Evolutionary conservation across 2,329 filamentous ascomycete genomes (phyloP).

Genomic region (Pestalotiopsis sp.): DNA sequence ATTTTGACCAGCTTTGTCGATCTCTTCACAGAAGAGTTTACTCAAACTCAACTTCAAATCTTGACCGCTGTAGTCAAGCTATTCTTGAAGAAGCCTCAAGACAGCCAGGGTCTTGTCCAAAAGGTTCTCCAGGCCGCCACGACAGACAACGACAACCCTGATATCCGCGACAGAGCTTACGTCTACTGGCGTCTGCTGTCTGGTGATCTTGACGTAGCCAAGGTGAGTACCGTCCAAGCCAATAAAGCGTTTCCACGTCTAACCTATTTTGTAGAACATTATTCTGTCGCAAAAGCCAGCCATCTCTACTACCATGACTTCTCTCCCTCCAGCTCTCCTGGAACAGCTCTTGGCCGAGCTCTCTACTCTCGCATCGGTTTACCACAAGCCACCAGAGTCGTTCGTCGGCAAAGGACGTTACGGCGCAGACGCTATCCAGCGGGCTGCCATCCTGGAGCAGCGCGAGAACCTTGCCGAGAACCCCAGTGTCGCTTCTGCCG

Average conservation of each 20-base stretch:
- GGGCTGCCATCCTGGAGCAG: slow-evolving; percentile 95
- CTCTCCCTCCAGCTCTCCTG: slow-evolving; percentile 78
- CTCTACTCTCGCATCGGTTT: slow-evolving; percentile 93
- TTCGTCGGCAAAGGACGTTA: slow-evolving; percentile 95
- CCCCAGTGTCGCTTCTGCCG: slow-evolving; percentile 84
- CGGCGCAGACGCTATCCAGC: slow-evolving; percentile 91
- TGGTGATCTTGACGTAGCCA: slow-evolving; percentile 86
- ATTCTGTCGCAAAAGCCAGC: slow-evolving; percentile 92
- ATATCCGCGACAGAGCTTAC: slow-evolving; percentile 95
- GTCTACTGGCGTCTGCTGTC: slow-evolving; percentile 98
- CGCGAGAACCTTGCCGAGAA: slow-evolving; percentile 90
- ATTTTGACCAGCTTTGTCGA: slow-evolving; percentile 92
- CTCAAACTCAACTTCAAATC: slow-evolving; percentile 98
- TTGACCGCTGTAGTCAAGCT: slow-evolving; percentile 96
- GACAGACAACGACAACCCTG: slow-evolving; percentile 94
- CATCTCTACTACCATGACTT: slow-evolving; percentile 92
- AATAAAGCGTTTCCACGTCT: neutral
- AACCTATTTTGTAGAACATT: slow-evolving; percentile 62
- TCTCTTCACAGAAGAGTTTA: slow-evolving; percentile 93
- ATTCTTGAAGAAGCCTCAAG: slow-evolving; percentile 94
- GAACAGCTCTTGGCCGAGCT: slow-evolving; percentile 91
- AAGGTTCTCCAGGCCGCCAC: slow-evolving; percentile 93
- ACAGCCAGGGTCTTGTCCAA: slow-evolving; percentile 87
- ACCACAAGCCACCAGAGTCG: slow-evolving; percentile 97
- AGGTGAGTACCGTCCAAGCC: slow-evolving; percentile 52